Evolutionary conservation across 257 asterid genomes (phyloP), one percentile per base, ranked within the genome.

Genomic region (Thymus quinquecostatus): DNA sequence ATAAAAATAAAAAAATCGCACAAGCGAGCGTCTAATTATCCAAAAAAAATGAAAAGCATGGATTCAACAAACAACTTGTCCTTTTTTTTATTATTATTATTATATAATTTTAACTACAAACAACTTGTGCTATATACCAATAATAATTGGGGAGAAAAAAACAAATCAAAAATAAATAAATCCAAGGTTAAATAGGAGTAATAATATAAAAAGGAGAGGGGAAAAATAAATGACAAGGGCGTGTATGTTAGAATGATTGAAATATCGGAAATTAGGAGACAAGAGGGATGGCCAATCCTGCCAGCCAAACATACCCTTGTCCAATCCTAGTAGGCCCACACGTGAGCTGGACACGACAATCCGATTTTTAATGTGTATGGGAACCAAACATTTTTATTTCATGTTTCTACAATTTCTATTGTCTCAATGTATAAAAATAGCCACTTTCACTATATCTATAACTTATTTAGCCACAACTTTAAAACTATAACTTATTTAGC

Each of bases 301-400:
- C 43, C 81, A 80, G 68, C 80, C 80, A 69, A 77, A 73, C 75
- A 70, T 29, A 21, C 69, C 70, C 34, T 69, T 76, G 70, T 77
- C 78, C 9, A 66, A 38, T 14, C 28, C 9, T 54, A 43, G 4
- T 75, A 64, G 73, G 64, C 77, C 81, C 49, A 60, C 11, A 10
- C 28, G 13, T 75, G 79, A 78, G 83, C 80, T 82, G 86, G 71
- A 48, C 71, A 43, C 67, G 71, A 61, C 75, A 71, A 62, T 57
- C 74, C 77, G 71, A 67, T 60, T 71, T 69, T 59, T 38, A 43
- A 74, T 71, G 63, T 71, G 80, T 68, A 75, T 79, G 78, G 72
- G 71, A 66, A 62, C 72, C 10, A 63, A 64, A 69, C 68, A 79
- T 58, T 47, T 75, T 70, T 71, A n/a, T 63, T 64, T 28, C 41